phyloP scores from a whole-genome alignment of 441 rosid species.

The Pelargonium cotyledonis region DNA sequence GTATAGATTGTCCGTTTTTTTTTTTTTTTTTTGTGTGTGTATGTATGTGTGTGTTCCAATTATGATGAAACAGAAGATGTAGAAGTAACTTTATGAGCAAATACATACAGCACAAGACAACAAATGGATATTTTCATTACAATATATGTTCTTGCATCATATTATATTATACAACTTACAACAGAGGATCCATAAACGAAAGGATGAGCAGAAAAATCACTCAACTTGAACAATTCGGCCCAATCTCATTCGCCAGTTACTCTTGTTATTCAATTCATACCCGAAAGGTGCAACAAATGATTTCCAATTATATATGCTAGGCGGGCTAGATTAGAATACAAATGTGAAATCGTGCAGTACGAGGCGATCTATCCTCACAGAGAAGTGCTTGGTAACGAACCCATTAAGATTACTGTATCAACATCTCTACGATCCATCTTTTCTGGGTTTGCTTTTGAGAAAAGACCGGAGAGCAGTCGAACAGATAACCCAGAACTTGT shows the following conservation, averaged over 20 bases:
- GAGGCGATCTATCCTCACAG: slow-evolving; percentile 24
- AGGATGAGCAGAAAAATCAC: neutral
- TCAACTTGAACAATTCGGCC: slow-evolving; percentile 13
- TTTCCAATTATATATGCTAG: neutral
- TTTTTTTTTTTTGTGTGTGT: no score
- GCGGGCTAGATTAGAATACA: slow-evolving; percentile 20
- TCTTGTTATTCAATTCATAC: slow-evolving; percentile 8
- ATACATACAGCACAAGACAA: no score
- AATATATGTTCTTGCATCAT: neutral
- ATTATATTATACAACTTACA: neutral
- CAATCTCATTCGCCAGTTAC: slow-evolving; percentile 6
- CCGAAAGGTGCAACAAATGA: slow-evolving; percentile 15
- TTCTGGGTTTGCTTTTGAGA: slow-evolving; percentile 46
- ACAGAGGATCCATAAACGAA: neutral
- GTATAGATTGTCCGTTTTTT: no score
- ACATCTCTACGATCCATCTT: slow-evolving; percentile 32
- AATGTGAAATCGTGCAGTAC: slow-evolving; percentile 10
- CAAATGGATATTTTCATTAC: no score
- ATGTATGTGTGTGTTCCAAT: no score
- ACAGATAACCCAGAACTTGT: slow-evolving; percentile 38
- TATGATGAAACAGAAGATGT: no score
- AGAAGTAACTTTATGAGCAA: no score
- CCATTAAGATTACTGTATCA: slow-evolving; percentile 60
- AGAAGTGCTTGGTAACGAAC: slow-evolving; percentile 62
- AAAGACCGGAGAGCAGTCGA: slow-evolving; percentile 54